Evolutionary conservation across 2,329 filamentous ascomycete species (phyloP).

Genomic region (Xylariaceae sp.): DNA sequence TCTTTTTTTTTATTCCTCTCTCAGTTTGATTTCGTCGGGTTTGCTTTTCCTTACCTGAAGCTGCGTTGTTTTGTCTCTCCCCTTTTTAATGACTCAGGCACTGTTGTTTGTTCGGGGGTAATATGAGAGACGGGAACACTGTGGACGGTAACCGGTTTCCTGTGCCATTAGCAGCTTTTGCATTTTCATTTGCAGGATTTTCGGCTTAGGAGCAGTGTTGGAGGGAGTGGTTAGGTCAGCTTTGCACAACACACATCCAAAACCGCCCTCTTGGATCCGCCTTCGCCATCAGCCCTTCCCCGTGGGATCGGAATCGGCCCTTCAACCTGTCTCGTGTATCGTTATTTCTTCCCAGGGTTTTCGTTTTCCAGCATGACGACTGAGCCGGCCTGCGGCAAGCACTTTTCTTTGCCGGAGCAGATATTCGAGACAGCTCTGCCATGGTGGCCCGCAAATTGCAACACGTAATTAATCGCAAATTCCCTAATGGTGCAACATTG

Average conservation of each 20-base stretch:
- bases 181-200: constrained; percentile 20
- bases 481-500: constrained; percentile 35
- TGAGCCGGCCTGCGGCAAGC: constrained; percentile 31
- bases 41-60: constrained; percentile 12
- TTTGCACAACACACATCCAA: constrained; percentile 14
- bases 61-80: neutral
- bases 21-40: constrained; percentile 4
- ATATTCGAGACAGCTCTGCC: constrained; percentile 33
- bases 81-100: constrained; percentile 13
- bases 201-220: constrained; percentile 19
- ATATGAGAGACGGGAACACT: constrained; percentile 17
- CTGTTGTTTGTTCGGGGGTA: constrained; percentile 14
- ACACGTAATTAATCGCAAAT: constrained; percentile 38
- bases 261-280: constrained; percentile 26
- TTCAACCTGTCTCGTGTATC: constrained; percentile 35
- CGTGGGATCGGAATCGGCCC: constrained; percentile 30
- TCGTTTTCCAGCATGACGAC: constrained; percentile 34
- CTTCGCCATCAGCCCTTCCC: constrained; percentile 19
- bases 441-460: constrained; percentile 34
- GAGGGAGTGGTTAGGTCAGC: constrained; percentile 24
- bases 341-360: constrained; percentile 34
- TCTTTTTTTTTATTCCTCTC: constrained; percentile 21
- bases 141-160: constrained; percentile 19
- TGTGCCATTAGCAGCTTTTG: constrained; percentile 18
- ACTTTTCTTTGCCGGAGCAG: constrained; percentile 31